Conservation (phyloP, 495 filamentous ascomycete genomes). For the Hypoxylon fuscum region DNA sequence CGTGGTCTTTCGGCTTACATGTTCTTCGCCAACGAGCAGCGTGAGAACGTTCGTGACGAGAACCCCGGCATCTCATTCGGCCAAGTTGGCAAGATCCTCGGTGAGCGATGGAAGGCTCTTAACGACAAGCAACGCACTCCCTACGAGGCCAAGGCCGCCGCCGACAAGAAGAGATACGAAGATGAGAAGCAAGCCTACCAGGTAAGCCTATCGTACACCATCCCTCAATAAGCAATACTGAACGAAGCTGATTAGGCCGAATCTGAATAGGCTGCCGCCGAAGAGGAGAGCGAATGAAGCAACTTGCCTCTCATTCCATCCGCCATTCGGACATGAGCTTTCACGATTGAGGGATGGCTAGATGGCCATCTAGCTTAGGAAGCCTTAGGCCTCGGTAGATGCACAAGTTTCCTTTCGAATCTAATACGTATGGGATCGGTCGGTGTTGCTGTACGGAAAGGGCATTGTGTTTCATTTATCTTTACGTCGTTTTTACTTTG, state of each 20-base stretch:
- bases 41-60: conserved; percentile 96
- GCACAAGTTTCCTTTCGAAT: conserved; percentile 44
- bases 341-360: conserved; percentile 44
- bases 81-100: conserved; percentile 96
- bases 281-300: conserved; percentile 48
- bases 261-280: conserved; percentile 60
- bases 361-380: conserved; percentile 36
- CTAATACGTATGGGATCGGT: conserved; percentile 48
- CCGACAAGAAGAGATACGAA: conserved; percentile 98
- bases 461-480: conserved; percentile 45
- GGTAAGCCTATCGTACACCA: conserved; percentile 59
- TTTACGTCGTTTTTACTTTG: conserved; percentile 37
- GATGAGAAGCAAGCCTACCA: conserved; percentile 95
- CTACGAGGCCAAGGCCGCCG: conserved; percentile 93
- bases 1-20: conserved; percentile 99
- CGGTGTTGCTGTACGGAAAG: conserved; percentile 49
- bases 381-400: conserved; percentile 38
- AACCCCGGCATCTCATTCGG: conserved; percentile 98
- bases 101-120: conserved; percentile 97
- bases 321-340: conserved; percentile 37
- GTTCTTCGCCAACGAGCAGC: conserved; percentile 99
- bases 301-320: conserved; percentile 21
- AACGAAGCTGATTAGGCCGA: conserved; percentile 42
- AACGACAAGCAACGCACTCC: conserved; percentile 87
- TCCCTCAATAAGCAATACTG: conserved; percentile 34